These are phyloP conservation scores for Penstemon davidsonii DNA, from an alignment of 257 asterid species.

Conservation along the genomic window DNA sequence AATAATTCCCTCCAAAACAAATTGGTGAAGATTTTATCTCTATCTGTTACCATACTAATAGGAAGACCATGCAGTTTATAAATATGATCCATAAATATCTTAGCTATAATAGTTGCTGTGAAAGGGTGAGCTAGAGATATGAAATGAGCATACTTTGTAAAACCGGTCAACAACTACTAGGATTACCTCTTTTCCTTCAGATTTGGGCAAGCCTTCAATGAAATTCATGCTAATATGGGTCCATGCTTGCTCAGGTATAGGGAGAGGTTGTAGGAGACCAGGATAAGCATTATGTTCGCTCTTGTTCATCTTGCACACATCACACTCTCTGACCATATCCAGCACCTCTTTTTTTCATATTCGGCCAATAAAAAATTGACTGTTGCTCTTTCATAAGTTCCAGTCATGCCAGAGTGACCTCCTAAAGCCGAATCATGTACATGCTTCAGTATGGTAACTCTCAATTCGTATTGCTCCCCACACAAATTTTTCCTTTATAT, in stretches of 20 bases:
- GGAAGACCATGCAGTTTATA: neutral
- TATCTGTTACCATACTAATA: neutral
- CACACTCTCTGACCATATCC: too few species aligned
- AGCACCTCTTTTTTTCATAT: too few species aligned
- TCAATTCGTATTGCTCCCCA: too few species aligned
- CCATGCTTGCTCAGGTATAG: neutral
- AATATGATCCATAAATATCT: neutral
- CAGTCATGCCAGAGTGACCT: too few species aligned
- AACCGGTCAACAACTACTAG: neutral
- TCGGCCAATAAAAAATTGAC: too few species aligned
- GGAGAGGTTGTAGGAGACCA: too few species aligned
- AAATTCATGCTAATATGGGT: neutral
- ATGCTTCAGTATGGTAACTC: too few species aligned
- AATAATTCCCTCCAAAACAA: neutral
- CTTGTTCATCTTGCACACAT: too few species aligned
- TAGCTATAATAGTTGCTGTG: neutral
- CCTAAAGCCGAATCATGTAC: too few species aligned
- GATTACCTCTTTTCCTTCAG: neutral
- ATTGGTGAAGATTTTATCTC: neutral
- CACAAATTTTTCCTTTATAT: too few species aligned
- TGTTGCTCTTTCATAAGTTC: too few species aligned
- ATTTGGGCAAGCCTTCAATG: neutral
- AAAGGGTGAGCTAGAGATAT: neutral
- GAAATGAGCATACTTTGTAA: neutral
- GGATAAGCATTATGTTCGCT: too few species aligned